Evolutionary conservation across 2,329 filamentous ascomycete genomes (phyloP).

Genomic region (Nemania sp.): DNA sequence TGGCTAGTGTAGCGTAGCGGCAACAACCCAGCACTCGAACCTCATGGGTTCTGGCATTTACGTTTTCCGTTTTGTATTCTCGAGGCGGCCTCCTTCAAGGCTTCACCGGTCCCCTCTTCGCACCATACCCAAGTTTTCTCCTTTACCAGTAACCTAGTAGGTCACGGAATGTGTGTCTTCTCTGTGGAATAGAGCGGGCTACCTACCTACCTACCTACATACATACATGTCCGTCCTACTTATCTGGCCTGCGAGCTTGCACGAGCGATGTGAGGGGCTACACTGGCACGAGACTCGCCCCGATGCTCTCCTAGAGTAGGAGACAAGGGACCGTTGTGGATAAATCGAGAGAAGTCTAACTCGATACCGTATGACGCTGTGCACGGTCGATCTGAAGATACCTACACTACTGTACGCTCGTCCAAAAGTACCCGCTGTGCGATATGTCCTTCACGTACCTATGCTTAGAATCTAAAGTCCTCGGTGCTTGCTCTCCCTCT

Average conservation of each 20-base stretch:
- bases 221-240: no score
- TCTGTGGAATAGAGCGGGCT: not conserved
- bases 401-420: not conserved
- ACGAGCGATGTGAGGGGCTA: not conserved
- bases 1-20: not conserved
- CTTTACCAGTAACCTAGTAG: conserved; percentile 9
- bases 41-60: conserved; percentile 12
- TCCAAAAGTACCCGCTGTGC: conserved; percentile 6
- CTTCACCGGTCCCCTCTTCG: conserved; percentile 9
- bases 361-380: conserved; percentile 19
- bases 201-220: not conserved
- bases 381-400: not conserved
- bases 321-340: conserved; percentile 8
- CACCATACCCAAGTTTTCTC: not conserved
- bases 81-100: not conserved
- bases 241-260: conserved; percentile 3
- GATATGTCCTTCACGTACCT: conserved; percentile 2
- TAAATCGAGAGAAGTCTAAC: conserved; percentile 16
- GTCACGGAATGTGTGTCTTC: conserved; percentile 1
- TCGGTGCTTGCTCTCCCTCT: conserved; percentile 4
- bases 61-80: not conserved
- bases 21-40: conserved; percentile 12
- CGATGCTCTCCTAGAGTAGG: not conserved
- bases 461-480: conserved; percentile 4
- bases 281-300: conserved; percentile 8